phyloP scores from a whole-genome alignment of 208 protist species.

The Balamuthia mandrillaris region DNA sequence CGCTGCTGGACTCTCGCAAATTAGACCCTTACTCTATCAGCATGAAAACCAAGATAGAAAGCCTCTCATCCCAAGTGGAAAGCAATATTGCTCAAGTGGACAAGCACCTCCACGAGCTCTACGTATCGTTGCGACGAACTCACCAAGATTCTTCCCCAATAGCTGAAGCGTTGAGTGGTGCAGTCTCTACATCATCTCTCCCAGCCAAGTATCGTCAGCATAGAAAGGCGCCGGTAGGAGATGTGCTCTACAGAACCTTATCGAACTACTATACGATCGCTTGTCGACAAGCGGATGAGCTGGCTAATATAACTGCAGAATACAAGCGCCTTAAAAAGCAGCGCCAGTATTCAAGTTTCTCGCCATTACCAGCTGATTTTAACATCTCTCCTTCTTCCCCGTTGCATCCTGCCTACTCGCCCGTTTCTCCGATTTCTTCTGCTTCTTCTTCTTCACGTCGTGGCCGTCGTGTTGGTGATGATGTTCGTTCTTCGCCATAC shows the following conservation, averaged over 20 bases:
- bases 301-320: neutral
- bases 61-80: neutral
- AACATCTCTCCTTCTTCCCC: too few relatives aligned
- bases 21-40: neutral
- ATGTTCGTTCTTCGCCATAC: too few relatives aligned
- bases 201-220: too few relatives aligned
- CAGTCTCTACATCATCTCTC: neutral
- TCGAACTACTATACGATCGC: conserved; percentile 10
- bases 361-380: too few relatives aligned
- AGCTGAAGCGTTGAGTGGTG: neutral
- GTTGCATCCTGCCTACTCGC: too few relatives aligned
- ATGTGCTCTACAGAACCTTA: neutral
- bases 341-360: conserved; percentile 14
- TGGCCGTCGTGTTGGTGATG: too few relatives aligned
- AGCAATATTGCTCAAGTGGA: conserved; percentile 20
- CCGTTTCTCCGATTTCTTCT: too few relatives aligned
- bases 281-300: neutral
- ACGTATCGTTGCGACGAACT: neutral
- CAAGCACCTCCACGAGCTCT: neutral
- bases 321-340: neutral
- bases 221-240: neutral
- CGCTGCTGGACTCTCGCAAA: neutral
- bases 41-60: conserved; percentile 26
- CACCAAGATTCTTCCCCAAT: neutral
- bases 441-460: too few relatives aligned